Evolutionary conservation across 1,284 basidiomycete species (phyloP).

Genomic region (Cystobasidium slooffiae): DNA sequence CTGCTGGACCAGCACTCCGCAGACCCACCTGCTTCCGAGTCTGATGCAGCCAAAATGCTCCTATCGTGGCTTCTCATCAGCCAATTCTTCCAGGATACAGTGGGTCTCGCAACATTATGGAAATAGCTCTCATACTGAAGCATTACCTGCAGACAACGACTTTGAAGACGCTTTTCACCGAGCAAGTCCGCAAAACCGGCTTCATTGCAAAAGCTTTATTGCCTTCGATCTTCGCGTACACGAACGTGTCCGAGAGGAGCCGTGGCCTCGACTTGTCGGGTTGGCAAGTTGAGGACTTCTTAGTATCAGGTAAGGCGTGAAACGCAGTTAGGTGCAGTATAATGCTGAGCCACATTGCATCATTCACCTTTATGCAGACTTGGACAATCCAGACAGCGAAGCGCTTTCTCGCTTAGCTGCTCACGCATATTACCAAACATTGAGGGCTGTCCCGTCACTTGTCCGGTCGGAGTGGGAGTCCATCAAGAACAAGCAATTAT

Average conservation of each 20-base stretch:
- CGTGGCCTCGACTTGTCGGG: slow-evolving; percentile 74
- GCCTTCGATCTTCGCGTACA: slow-evolving; percentile 72
- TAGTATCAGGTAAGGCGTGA: slow-evolving; percentile 71
- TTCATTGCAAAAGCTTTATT: slow-evolving; percentile 72
- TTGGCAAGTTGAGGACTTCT: slow-evolving; percentile 85
- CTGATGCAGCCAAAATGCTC: slow-evolving; percentile 56
- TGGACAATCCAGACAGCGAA: slow-evolving; percentile 68
- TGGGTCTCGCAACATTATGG: slow-evolving; percentile 58
- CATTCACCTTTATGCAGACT: not conserved
- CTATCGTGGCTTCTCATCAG: slow-evolving; percentile 88
- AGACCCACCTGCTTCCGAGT: not conserved
- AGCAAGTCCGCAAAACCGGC: slow-evolving; percentile 75
- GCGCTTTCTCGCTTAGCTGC: slow-evolving; percentile 71
- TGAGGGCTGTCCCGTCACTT: slow-evolving; percentile 78
- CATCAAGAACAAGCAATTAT: slow-evolving; percentile 86
- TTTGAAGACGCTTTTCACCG: slow-evolving; percentile 78
- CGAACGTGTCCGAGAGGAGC: slow-evolving; percentile 67
- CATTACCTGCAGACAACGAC: slow-evolving; percentile 68
- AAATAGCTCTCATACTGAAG: slow-evolving; percentile 43
- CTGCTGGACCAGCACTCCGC: not conserved
- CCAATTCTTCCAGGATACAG: slow-evolving; percentile 83
- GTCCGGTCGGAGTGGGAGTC: slow-evolving; percentile 83
- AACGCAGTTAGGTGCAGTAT: not conserved
- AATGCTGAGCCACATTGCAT: not conserved
- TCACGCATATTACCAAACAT: slow-evolving; percentile 83